A percentile compares a stretch with the other conserved stretches of the same genome.
Conservation (phyloP, 2,329 filamentous ascomycete genomes). For the Xylaria sp. region DNA sequence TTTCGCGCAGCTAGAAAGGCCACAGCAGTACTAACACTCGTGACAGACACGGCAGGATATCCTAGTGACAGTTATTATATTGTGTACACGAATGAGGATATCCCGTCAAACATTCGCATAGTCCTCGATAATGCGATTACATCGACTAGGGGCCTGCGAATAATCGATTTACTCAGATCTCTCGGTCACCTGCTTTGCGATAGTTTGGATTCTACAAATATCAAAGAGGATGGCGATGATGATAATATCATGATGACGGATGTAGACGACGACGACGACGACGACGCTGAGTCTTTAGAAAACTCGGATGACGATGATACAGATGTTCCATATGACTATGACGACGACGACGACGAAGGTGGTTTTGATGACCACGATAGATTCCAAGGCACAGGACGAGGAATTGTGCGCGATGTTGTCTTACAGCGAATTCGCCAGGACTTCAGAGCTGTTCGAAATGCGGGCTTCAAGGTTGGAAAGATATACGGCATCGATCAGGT, state of each 20-base stretch:
- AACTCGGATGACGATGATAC: conserved; percentile 41
- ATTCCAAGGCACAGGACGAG: conserved; percentile 25
- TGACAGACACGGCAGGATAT: conserved; percentile 41
- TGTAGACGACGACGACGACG: not conserved
- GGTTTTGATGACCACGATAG: conserved; percentile 48
- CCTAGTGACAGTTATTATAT: conserved; percentile 43
- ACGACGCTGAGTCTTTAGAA: conserved; percentile 37
- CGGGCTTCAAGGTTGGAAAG: conserved; percentile 77
- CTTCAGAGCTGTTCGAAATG: conserved; percentile 67
- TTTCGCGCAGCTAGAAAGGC: not conserved
- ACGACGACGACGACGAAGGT: conserved; percentile 49
- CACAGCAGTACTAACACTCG: conserved; percentile 3
- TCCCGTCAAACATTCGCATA: conserved; percentile 37
- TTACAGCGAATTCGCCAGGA: conserved; percentile 65
- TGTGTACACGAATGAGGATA: conserved; percentile 43
- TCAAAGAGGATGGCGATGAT: conserved; percentile 45
- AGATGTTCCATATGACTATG: conserved; percentile 43
- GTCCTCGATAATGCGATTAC: conserved; percentile 42
- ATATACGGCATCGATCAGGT: conserved; percentile 60
- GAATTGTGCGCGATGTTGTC: conserved; percentile 4
- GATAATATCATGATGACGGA: conserved; percentile 24
- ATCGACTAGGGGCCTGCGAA: conserved; percentile 39
- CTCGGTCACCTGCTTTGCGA: conserved; percentile 49
- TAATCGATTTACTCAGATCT: conserved; percentile 43
- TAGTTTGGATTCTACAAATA: conserved; percentile 38